Evolutionary conservation across 345 rosid genomes (phyloP).

Genomic region (Conringia planisiliqua): DNA sequence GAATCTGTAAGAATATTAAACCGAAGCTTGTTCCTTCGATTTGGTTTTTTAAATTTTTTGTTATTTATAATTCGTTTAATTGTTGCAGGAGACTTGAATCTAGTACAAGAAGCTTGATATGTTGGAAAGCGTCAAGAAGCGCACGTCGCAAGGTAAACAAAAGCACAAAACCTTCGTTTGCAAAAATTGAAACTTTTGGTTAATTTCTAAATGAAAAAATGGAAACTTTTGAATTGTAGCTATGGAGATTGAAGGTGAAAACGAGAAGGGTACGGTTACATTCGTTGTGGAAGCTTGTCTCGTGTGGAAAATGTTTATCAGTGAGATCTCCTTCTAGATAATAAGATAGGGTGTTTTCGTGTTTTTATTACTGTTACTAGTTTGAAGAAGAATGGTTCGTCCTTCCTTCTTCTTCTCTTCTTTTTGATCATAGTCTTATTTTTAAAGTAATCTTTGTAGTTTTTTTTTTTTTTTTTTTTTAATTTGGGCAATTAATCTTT

Average conservation of each 20-base stretch:
- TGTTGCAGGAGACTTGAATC: conserved; percentile 82
- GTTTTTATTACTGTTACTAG: background rate
- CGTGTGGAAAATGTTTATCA: conserved; percentile 69
- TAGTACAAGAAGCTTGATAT: conserved; percentile 75
- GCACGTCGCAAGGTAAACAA: conserved; percentile 68
- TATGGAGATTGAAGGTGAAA: conserved; percentile 60
- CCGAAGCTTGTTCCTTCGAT: background rate
- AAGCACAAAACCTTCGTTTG: background rate
- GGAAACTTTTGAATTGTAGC: conserved; percentile 40
- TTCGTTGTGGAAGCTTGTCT: conserved; percentile 65
- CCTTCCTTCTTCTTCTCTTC: background rate
- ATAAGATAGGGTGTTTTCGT: background rate
- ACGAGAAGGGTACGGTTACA: conserved; percentile 39
- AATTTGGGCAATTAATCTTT: background rate
- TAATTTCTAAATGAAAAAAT: background rate
- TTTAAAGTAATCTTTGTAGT: background rate
- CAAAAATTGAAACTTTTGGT: background rate
- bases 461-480: background rate
- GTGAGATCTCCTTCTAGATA: conserved; percentile 57
- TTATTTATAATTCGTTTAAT: conserved; percentile 2
- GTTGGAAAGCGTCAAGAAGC: conserved; percentile 77
- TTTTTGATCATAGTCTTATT: background rate
- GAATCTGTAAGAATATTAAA: conserved; percentile 62
- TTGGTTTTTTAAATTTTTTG: background rate
- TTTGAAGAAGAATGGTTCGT: background rate